A percentile compares a stretch with the other conserved stretches of the same genome.
Conservation (phyloP, 2,329 filamentous ascomycete genomes). For the Xylaria sp. region DNA sequence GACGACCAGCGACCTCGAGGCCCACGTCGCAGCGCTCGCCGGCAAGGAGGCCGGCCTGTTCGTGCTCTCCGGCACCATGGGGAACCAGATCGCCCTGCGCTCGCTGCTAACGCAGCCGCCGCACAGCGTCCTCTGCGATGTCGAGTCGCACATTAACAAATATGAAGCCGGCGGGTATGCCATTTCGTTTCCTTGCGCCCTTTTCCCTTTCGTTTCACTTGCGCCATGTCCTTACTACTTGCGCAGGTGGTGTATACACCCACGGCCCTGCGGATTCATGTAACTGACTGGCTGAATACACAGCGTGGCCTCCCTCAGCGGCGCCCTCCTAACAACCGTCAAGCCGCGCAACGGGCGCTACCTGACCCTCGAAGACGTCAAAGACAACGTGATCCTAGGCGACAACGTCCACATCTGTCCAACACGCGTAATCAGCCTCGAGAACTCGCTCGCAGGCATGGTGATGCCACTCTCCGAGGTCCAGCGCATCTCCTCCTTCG, state of each 20-base stretch:
- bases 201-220: not conserved
- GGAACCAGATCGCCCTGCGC: slow-evolving; percentile 80
- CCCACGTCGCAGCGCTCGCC: slow-evolving; percentile 71
- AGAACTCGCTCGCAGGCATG: slow-evolving; percentile 55
- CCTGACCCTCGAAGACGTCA: slow-evolving; percentile 57
- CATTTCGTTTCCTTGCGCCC: not conserved
- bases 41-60: slow-evolving; percentile 75
- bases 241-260: too few relatives aligned
- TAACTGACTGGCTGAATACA: slow-evolving; percentile 25
- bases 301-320: slow-evolving; percentile 69
- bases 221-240: not conserved
- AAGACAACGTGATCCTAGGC: slow-evolving; percentile 49
- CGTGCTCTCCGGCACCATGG: slow-evolving; percentile 84
- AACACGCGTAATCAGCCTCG: slow-evolving; percentile 55
- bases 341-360: slow-evolving; percentile 52
- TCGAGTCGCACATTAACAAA: slow-evolving; percentile 73
- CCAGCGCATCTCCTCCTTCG: slow-evolving; percentile 50
- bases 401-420: slow-evolving; percentile 59
- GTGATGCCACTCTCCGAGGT: slow-evolving; percentile 52
- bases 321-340: slow-evolving; percentile 67
- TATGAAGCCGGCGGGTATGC: slow-evolving; percentile 61
- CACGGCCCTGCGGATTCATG: too few relatives aligned
- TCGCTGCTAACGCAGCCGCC: slow-evolving; percentile 77
- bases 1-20: slow-evolving; percentile 74
- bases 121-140: slow-evolving; percentile 75